phyloP scores from a whole-genome alignment of 148 eudicot genomes.

The Rhododendron kiyosumense region DNA sequence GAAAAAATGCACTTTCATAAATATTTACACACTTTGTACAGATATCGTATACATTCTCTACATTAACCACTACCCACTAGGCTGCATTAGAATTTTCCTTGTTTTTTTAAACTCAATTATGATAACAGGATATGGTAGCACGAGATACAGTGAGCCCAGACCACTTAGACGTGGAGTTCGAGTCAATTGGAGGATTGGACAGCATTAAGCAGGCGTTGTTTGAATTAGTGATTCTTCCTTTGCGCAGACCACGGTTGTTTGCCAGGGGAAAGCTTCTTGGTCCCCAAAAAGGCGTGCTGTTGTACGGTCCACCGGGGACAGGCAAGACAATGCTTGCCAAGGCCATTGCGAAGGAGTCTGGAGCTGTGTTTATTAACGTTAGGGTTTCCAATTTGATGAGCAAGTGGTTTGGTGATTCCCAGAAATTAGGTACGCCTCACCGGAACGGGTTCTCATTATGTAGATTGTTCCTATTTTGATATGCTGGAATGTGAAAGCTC shows the following conservation, averaged over 20 bases:
- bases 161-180: slow-evolving; percentile 67
- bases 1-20: too few relatives aligned
- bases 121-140: slow-evolving; percentile 62
- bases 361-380: slow-evolving; percentile 79
- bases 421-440: slow-evolving; percentile 58
- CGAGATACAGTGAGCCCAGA: slow-evolving; percentile 81
- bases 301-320: slow-evolving; percentile 83
- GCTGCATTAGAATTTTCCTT: too few relatives aligned
- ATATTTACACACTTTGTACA: too few relatives aligned
- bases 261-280: slow-evolving; percentile 73
- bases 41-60: too few relatives aligned
- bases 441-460: background rate
- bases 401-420: slow-evolving; percentile 93
- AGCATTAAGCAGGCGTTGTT: slow-evolving; percentile 55
- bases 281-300: slow-evolving; percentile 76
- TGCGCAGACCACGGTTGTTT: slow-evolving; percentile 74
- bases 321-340: slow-evolving; percentile 94
- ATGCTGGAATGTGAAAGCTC: background rate
- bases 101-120: background rate
- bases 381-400: slow-evolving; percentile 79
- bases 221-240: slow-evolving; percentile 79
- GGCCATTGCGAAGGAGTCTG: slow-evolving; percentile 90
- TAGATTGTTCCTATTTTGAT: background rate
- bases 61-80: too few relatives aligned
- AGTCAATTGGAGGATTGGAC: slow-evolving; percentile 70